These are phyloP conservation scores for Cyclostephanos tholiformis DNA, from an alignment of 108 stramenopile genomes.

Conservation along the genomic window DNA sequence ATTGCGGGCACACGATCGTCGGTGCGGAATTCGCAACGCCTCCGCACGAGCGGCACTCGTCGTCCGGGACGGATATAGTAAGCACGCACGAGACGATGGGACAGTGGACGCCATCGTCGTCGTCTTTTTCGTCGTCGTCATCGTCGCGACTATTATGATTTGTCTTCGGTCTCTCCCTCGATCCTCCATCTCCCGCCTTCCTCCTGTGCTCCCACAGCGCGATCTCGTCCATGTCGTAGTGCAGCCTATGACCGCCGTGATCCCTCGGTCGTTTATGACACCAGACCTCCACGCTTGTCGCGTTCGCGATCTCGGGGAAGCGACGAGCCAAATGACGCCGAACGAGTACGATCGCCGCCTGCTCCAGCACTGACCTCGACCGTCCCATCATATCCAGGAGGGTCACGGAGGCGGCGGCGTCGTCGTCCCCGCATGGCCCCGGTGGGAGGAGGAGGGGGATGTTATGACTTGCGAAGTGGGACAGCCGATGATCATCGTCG, in stretches of 20 bases:
- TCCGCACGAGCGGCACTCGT: slow-evolving; percentile 20
- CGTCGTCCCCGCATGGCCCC: neutral
- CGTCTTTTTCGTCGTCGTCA: neutral
- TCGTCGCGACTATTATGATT: neutral
- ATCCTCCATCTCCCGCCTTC: neutral
- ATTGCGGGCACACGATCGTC: slow-evolving; percentile 48
- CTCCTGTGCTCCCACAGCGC: slow-evolving; percentile 7
- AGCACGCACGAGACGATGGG: slow-evolving; percentile 48
- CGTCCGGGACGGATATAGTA: slow-evolving; percentile 39
- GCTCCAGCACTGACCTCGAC: slow-evolving; percentile 40
- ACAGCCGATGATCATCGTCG: no score
- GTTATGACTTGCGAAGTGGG: slow-evolving; percentile 48
- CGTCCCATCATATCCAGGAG: neutral
- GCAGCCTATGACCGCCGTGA: slow-evolving; percentile 43
- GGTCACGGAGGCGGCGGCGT: neutral
- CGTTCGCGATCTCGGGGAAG: slow-evolving; percentile 29
- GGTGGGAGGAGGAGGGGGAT: slow-evolving; percentile 9
- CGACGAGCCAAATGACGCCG: slow-evolving; percentile 13
- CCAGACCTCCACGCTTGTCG: slow-evolving; percentile 56
- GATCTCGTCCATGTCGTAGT: slow-evolving; percentile 55
- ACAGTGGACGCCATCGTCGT: slow-evolving; percentile 27
- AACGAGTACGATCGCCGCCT: slow-evolving; percentile 45
- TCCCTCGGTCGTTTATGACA: slow-evolving; percentile 46
- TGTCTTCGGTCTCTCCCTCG: neutral
- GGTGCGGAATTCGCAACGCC: slow-evolving; percentile 30